These are phyloP conservation scores for Rhodotorula sp. DNA, from an alignment of 1,284 basidiomycete genomes.

Conservation along the genomic window DNA sequence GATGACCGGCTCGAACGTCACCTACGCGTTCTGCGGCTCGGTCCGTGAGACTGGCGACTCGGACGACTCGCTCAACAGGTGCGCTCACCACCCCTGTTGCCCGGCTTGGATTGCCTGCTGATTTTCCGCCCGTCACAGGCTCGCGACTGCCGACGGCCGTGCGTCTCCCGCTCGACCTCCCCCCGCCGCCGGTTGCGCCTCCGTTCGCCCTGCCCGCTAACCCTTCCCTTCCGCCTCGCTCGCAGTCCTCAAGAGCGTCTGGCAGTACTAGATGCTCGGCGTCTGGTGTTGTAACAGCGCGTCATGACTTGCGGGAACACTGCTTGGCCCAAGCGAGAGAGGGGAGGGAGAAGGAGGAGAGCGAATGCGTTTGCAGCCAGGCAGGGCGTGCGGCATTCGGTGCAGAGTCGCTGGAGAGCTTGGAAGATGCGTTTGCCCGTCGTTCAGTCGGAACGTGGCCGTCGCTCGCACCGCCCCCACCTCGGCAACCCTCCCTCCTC, in stretches of 20 bases:
- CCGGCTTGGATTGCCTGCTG: not conserved
- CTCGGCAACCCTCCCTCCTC: not conserved
- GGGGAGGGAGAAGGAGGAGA: not conserved
- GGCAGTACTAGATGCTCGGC: conserved; percentile 6
- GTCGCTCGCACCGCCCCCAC: not conserved
- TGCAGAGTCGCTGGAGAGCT: not conserved
- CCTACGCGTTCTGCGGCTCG: conserved; percentile 91
- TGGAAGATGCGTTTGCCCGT: too few relatives aligned
- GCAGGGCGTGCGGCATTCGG: not conserved
- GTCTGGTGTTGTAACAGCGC: not conserved
- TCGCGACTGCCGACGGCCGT: conserved; percentile 85
- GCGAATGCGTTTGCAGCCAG: too few relatives aligned
- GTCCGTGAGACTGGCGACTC: conserved; percentile 94
- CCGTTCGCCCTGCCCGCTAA: not conserved
- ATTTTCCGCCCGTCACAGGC: conserved; percentile 51
- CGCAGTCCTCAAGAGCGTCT: conserved; percentile 15
- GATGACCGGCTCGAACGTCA: conserved; percentile 79
- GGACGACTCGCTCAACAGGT: conserved; percentile 89
- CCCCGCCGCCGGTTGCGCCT: not conserved
- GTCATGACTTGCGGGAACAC: not conserved
- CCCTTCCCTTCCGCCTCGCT: not conserved
- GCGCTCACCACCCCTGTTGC: not conserved
- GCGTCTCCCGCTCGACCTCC: not conserved
- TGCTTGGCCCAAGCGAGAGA: not conserved
- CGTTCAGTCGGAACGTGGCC: too few relatives aligned